Conservation (phyloP, 768 basidiomycete species). For the Lactarius akahatsu region DNA sequence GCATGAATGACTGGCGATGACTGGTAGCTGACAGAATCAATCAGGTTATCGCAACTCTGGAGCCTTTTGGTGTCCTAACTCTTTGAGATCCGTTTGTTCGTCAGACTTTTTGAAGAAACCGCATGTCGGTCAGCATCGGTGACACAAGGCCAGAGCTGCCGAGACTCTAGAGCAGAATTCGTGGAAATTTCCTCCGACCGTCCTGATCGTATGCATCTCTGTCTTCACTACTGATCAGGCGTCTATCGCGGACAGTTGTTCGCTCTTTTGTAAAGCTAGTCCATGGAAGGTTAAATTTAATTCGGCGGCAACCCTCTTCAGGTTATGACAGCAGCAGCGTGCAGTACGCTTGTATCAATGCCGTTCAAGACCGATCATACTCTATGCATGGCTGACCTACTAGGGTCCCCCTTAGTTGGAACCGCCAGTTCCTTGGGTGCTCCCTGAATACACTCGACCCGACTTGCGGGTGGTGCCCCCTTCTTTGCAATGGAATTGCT, state of each 20-base stretch:
- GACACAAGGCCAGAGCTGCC: not conserved
- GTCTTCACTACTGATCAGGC: not conserved
- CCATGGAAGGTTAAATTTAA: constrained; percentile 6
- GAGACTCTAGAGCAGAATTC: not conserved
- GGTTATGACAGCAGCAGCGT: constrained; percentile 2
- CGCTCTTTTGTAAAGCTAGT: not conserved
- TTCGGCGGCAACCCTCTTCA: not conserved
- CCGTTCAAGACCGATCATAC: constrained; percentile 19
- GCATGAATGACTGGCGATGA: no score
- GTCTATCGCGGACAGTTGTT: not conserved
- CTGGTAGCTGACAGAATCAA: constrained; percentile 1
- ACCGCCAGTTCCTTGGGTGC: not conserved
- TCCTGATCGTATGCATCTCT: constrained; percentile 1
- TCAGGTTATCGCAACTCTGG: not conserved
- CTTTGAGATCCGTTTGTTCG: not conserved
- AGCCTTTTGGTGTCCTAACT: no score
- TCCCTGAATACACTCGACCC: not conserved
- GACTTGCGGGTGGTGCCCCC: not conserved
- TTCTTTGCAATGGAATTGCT: constrained; percentile 2
- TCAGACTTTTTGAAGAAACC: not conserved
- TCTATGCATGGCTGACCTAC: not conserved
- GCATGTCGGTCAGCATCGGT: not conserved
- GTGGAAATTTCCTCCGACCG: not conserved
- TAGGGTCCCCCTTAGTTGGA: not conserved
- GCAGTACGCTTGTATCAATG: not conserved